Evolutionary conservation across 306 rosid genomes (phyloP).

Genomic region (Rubus parviflorus): DNA sequence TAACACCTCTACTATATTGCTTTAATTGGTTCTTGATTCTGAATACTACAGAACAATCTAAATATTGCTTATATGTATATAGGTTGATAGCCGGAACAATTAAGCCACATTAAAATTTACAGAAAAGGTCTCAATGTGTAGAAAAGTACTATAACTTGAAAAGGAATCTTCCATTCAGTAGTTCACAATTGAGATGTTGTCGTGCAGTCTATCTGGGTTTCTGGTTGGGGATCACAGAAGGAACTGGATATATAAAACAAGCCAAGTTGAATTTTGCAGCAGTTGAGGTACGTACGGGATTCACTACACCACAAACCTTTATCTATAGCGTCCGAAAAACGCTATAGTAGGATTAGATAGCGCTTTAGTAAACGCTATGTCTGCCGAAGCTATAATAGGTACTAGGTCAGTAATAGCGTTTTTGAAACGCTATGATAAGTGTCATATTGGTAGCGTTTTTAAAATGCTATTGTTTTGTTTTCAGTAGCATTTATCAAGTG

Average conservation of each 20-base stretch:
- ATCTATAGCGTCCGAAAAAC: too few species aligned
- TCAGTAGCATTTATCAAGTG: too few species aligned
- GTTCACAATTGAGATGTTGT: conserved; percentile 34
- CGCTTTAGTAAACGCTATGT: too few species aligned
- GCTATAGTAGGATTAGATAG: too few species aligned
- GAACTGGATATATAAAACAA: conserved; percentile 92
- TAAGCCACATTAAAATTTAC: neutral
- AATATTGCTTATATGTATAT: neutral
- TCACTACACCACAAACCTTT: too few species aligned
- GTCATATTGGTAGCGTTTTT: too few species aligned
- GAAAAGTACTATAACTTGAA: neutral
- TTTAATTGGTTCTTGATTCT: neutral
- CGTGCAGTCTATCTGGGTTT: conserved; percentile 81
- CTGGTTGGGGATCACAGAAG: conserved; percentile 82
- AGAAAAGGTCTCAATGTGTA: neutral
- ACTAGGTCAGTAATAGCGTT: too few species aligned
- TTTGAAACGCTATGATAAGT: too few species aligned
- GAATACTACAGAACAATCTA: neutral
- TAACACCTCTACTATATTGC: conserved; percentile 30
- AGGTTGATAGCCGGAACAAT: neutral
- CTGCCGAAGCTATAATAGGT: too few species aligned
- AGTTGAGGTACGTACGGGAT: conserved; percentile 92
- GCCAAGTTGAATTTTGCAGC: conserved; percentile 91
- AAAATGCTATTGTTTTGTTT: too few species aligned
- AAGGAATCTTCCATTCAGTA: conserved; percentile 6